Evolutionary conservation across 371 early-diverging fungal genomes (phyloP).

Genomic region (Choanephora cucurbitarum): DNA sequence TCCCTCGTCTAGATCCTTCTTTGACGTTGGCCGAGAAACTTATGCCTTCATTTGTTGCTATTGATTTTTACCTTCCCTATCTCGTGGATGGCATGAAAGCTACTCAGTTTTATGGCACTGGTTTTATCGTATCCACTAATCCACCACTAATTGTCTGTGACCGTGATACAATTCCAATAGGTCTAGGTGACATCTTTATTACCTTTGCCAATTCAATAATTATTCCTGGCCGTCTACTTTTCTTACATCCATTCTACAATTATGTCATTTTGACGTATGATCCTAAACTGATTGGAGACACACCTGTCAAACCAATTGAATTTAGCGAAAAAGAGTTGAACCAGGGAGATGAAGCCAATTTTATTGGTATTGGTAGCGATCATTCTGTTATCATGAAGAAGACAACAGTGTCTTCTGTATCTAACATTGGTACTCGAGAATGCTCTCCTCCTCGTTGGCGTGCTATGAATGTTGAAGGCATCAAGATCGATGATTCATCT

Average conservation of each 20-base stretch:
- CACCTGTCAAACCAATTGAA: slow-evolving; percentile 67
- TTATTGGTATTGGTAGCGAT: slow-evolving; percentile 64
- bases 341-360: slow-evolving; percentile 65
- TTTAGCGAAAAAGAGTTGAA: slow-evolving; percentile 55
- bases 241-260: slow-evolving; percentile 85
- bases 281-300: slow-evolving; percentile 64
- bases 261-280: slow-evolving; percentile 81
- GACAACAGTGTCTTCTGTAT: slow-evolving; percentile 61
- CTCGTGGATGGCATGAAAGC: slow-evolving; percentile 70
- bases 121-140: slow-evolving; percentile 74
- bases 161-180: slow-evolving; percentile 79
- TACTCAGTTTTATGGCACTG: slow-evolving; percentile 72
- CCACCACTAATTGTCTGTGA: slow-evolving; percentile 78
- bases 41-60: slow-evolving; percentile 72
- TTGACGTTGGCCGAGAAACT: slow-evolving; percentile 64
- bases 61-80: slow-evolving; percentile 75
- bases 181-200: slow-evolving; percentile 71
- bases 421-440: slow-evolving; percentile 65
- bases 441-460: slow-evolving; percentile 71
- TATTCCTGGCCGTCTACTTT: slow-evolving; percentile 70
- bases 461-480: slow-evolving; percentile 76
- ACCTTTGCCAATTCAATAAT: slow-evolving; percentile 82
- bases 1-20: slow-evolving; percentile 59
- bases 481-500: slow-evolving; percentile 65
- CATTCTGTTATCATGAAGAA: slow-evolving; percentile 64